Conservation (phyloP, 2,329 filamentous ascomycete species). For the Teratosphaeria zuluensis region DNA sequence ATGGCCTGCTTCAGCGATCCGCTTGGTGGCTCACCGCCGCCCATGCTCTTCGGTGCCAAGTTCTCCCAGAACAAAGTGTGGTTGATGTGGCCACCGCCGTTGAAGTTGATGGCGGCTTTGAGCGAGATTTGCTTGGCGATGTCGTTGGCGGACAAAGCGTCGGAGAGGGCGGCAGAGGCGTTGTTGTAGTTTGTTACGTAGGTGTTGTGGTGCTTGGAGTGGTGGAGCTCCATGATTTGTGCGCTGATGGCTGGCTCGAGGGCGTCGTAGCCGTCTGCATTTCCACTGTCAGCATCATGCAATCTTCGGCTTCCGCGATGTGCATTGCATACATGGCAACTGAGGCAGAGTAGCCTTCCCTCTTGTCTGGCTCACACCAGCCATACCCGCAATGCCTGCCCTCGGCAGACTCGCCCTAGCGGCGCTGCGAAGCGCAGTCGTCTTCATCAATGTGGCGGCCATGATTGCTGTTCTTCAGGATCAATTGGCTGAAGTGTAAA, state of each 20-base stretch:
- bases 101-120: constrained; percentile 54
- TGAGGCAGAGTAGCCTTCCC: constrained; percentile 91
- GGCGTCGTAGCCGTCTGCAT: constrained; percentile 83
- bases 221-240: constrained; percentile 94
- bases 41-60: constrained; percentile 55
- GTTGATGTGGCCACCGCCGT: constrained; percentile 57
- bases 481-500: not conserved
- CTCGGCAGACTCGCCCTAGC: constrained; percentile 57
- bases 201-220: constrained; percentile 88
- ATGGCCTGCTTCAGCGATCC: constrained; percentile 50
- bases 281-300: not conserved
- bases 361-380: constrained; percentile 67
- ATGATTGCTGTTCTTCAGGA: constrained; percentile 40
- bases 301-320: not conserved
- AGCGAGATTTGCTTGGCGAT: constrained; percentile 45
- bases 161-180: constrained; percentile 59
- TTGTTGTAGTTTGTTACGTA: constrained; percentile 86
- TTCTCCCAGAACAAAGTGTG: constrained; percentile 63
- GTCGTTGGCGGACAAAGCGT: constrained; percentile 46
- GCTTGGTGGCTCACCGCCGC: constrained; percentile 54
- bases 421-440: constrained; percentile 59
- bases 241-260: constrained; percentile 77
- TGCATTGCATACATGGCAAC: constrained; percentile 51
- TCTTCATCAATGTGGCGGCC: constrained; percentile 67
- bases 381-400: constrained; percentile 51